Conservation (phyloP, 2,329 filamentous ascomycete species). For the Pyrenophora teres region DNA sequence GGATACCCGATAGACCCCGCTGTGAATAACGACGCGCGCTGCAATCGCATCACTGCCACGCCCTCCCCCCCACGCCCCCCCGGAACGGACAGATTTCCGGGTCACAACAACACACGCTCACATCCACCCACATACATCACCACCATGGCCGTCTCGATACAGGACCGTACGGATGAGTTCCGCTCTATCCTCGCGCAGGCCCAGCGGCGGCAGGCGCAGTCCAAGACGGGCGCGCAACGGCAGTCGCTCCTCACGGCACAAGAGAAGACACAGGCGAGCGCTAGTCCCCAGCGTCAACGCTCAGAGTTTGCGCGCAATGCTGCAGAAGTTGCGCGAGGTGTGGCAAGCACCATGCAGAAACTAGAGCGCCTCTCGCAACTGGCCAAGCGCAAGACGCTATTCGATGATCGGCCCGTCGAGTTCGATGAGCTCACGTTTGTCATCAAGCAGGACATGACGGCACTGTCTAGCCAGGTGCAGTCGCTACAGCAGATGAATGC, state of each 20-base stretch:
- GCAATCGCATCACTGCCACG: background rate
- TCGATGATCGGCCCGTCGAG: conserved; percentile 94
- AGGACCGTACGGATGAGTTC: conserved; percentile 97
- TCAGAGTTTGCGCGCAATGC: conserved; percentile 94
- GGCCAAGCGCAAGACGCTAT: conserved; percentile 94
- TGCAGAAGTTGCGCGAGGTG: conserved; percentile 88
- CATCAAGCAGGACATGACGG: conserved; percentile 94
- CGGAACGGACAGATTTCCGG: conserved; percentile 8
- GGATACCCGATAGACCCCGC: background rate
- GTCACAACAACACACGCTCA: conserved; percentile 9
- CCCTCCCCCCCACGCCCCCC: background rate
- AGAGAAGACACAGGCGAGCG: conserved; percentile 65
- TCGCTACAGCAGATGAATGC: conserved; percentile 77
- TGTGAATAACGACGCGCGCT: background rate
- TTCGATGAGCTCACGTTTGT: conserved; percentile 97
- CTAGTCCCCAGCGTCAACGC: conserved; percentile 55
- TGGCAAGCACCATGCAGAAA: conserved; percentile 91
- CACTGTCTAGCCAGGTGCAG: conserved; percentile 84
- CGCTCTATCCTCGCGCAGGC: conserved; percentile 85
- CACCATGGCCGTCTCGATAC: conserved; percentile 72
- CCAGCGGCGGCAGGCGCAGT: conserved; percentile 75
- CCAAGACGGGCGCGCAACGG: conserved; percentile 77
- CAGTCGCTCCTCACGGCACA: conserved; percentile 77
- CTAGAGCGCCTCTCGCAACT: conserved; percentile 90
- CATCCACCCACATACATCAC: conserved; percentile 17